Percentiles rank a stretch among this genome's conserved stretches.
Conservation (phyloP, 1,284 basidiomycete species). For the Bondarzewia mesenterica region DNA sequence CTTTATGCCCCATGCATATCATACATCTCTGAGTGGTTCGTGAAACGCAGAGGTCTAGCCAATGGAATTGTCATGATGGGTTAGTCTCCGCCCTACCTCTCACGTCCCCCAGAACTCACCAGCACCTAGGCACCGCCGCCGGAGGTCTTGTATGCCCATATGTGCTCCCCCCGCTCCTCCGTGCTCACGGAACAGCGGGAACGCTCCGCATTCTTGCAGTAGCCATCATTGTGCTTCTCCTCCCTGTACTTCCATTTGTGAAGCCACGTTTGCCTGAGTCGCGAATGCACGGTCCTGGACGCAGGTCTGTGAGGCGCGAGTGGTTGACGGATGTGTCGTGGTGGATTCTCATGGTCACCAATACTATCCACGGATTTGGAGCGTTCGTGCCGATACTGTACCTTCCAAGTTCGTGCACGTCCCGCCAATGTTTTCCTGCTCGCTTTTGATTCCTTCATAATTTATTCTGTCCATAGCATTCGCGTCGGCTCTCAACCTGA, state of each 20-base stretch:
- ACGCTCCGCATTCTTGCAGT: conserved; percentile 24
- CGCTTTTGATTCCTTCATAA: background rate
- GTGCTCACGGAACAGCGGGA: conserved; percentile 17
- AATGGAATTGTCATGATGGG: conserved; percentile 35
- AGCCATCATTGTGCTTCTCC: conserved; percentile 14
- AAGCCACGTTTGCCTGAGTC: conserved; percentile 25
- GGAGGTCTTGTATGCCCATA: conserved; percentile 31
- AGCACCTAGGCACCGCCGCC: conserved; percentile 20
- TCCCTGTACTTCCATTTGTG: conserved; percentile 22
- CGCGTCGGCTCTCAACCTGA: conserved; percentile 3
- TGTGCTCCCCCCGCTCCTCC: conserved; percentile 23
- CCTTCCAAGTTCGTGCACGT: conserved; percentile 23
- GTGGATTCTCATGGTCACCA: conserved; percentile 23
- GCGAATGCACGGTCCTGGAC: conserved; percentile 17
- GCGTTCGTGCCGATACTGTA: conserved; percentile 28
- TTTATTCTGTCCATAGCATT: conserved; percentile 5
- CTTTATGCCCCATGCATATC: conserved; percentile 28
- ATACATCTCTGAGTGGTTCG: conserved; percentile 37
- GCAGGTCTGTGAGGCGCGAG: conserved; percentile 7
- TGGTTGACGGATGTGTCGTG: conserved; percentile 21
- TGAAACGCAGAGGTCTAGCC: conserved; percentile 29
- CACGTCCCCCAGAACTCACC: background rate
- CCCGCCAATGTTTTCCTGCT: background rate
- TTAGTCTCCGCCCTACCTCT: conserved; percentile 2
- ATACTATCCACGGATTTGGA: conserved; percentile 27